Evolutionary conservation across 1,284 basidiomycete species (phyloP).

Genomic region (Malassezia cuniculi): DNA sequence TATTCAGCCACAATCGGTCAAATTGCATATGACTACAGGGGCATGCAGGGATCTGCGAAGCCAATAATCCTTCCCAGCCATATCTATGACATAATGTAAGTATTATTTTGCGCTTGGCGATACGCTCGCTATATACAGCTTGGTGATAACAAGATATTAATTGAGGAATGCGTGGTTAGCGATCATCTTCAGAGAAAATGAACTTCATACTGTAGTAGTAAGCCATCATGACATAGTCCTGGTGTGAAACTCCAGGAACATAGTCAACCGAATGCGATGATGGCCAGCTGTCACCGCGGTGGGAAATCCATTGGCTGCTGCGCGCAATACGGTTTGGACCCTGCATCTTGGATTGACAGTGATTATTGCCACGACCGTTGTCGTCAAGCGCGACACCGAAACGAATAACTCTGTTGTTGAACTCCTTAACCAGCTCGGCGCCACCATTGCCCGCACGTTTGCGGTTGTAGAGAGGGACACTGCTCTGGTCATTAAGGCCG

Average conservation of each 20-base stretch:
- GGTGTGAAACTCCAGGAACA: slow-evolving; percentile 29
- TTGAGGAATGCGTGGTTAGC: background rate
- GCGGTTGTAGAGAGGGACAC: slow-evolving; percentile 21
- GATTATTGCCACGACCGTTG: slow-evolving; percentile 24
- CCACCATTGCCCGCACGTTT: slow-evolving; percentile 17
- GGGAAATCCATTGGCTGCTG: slow-evolving; percentile 25
- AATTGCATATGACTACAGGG: background rate
- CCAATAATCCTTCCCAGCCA: background rate
- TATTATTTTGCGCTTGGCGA: too few species aligned
- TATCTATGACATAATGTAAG: too few species aligned
- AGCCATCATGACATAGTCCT: slow-evolving; percentile 24
- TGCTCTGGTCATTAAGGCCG: slow-evolving; percentile 20
- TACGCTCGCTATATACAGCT: too few species aligned
- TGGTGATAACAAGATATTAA: background rate
- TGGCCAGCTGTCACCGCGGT: slow-evolving; percentile 20
- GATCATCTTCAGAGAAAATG: background rate
- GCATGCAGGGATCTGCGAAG: background rate
- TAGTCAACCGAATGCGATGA: slow-evolving; percentile 24
- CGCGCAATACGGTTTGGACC: slow-evolving; percentile 36
- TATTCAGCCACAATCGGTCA: too few species aligned
- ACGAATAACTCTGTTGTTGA: slow-evolving; percentile 22
- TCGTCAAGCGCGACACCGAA: slow-evolving; percentile 30
- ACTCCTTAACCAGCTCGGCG: slow-evolving; percentile 21
- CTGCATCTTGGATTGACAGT: slow-evolving; percentile 25
- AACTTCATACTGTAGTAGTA: slow-evolving; percentile 3